Base-by-base conservation (phyloP, 768 basidiomycete species). In the Agrocybe chaxingu region DNA sequence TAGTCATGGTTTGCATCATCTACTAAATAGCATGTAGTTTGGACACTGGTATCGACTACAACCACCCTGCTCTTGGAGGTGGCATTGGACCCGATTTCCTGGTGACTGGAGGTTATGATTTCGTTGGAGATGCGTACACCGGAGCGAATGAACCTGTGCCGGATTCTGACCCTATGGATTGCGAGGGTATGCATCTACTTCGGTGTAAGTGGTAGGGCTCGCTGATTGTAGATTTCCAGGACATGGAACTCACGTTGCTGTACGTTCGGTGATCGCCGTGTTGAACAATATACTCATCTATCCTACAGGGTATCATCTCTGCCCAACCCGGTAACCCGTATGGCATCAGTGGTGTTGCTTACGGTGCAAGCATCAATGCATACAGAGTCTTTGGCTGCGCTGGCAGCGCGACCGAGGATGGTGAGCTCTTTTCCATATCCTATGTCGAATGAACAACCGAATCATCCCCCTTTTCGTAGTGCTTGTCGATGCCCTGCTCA, bases 281-380 rank as follows among this genome's bases (percentile, higher is more conserved):
- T 43, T 16, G 24, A 41, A n/a, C 33, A 32, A 7, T 8, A 19
- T 30, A 19, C 35, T 46, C 19, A 24, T n/a, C 10, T 19, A 34
- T 18, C 7, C 24, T 24, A 2, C 47, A 64, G 63, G 86, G 83
- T 9, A 85, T 86, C 58, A 76, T 86, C 47, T 85, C 80, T 10
- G 81, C 81, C 12, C 67, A 82, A 52, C 78, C 80, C 1, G 76
- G 68, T 41, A 88, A 87, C 59, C 59, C 63, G 33, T 85, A 79
- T 70, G 81, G 81, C 65, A 79, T 88, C 58, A 81, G 79, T 42
- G 88, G 88, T 48, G 85, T 86, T 36, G 86, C 87, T 2, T 85
- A 77, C 50, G 72, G 75, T 1, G 81, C 85, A 0, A 75, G 75
- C 2, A 64, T 87, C 34, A 75, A 68, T 3, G 61, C 75, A 4